Evolutionary conservation across 1,139 yeast species (phyloP).

Genomic region (Protomyces inundatus): DNA sequence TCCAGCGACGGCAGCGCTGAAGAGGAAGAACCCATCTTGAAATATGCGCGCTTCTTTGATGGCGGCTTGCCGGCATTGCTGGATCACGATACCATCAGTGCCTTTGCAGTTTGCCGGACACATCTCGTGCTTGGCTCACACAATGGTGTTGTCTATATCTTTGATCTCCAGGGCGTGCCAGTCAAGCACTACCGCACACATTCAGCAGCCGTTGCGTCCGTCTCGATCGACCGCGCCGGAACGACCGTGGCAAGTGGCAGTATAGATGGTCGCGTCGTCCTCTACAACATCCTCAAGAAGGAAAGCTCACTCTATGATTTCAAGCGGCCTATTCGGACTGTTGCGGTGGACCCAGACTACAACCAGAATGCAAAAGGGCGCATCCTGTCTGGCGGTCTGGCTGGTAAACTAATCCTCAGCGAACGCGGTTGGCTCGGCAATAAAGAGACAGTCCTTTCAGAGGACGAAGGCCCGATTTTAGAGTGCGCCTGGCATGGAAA

Average conservation of each 20-base stretch:
- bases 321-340: conserved; percentile 82
- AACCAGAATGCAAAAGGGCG: conserved; percentile 53
- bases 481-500: conserved; percentile 60
- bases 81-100: conserved; percentile 68
- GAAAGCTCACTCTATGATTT: conserved; percentile 51
- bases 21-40: conserved; percentile 67
- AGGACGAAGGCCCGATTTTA: conserved; percentile 67
- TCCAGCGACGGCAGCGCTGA: conserved; percentile 39
- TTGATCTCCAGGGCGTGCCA: conserved; percentile 49
- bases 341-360: conserved; percentile 71
- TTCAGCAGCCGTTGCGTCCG: conserved; percentile 71
- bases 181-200: conserved; percentile 72
- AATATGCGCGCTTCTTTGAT: conserved; percentile 58
- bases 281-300: conserved; percentile 4
- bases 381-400: conserved; percentile 75
- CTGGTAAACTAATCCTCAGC: conserved; percentile 73
- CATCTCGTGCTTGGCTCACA: conserved; percentile 49
- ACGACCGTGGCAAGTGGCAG: conserved; percentile 27
- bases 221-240: conserved; percentile 45
- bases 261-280: conserved; percentile 27
- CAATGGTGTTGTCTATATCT: conserved; percentile 71
- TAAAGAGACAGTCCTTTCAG: conserved; percentile 62
- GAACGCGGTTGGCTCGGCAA: conserved; percentile 83
- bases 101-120: conserved; percentile 54
- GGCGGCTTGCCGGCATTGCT: conserved; percentile 65